Percentiles rank a stretch among this genome's conserved stretches.
These are phyloP conservation scores for Linnemannia elongata DNA, from an alignment of 192 early-diverging fungal species.

Conservation along the genomic window DNA sequence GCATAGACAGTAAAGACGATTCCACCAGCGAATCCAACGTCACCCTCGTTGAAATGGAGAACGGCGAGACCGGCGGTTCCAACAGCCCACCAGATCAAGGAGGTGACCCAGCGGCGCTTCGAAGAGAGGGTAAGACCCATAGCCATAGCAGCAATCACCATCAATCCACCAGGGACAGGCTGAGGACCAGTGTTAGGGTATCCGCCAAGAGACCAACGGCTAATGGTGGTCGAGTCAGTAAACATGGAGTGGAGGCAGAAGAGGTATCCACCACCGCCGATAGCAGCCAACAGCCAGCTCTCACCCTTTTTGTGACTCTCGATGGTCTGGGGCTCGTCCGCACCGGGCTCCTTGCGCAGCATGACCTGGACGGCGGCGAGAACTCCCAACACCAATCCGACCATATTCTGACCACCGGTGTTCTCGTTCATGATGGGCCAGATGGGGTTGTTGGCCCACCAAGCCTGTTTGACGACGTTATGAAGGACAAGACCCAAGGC, in stretches of 20 bases:
- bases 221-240: conserved; percentile 80
- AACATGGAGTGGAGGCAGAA: conserved; percentile 85
- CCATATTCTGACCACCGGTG: conserved; percentile 80
- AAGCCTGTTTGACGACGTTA: conserved; percentile 79
- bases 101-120: conserved; percentile 59
- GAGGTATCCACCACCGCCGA: conserved; percentile 74
- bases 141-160: conserved; percentile 70
- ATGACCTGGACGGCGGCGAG: conserved; percentile 71
- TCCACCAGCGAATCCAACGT: conserved; percentile 75
- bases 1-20: conserved; percentile 73
- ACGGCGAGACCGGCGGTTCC: conserved; percentile 66
- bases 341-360: conserved; percentile 56
- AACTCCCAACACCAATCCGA: conserved; percentile 72
- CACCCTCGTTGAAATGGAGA: conserved; percentile 70
- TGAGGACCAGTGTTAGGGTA: conserved; percentile 81
- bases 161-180: conserved; percentile 79
- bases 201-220: conserved; percentile 81
- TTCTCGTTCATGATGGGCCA: conserved; percentile 85
- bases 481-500: conserved; percentile 76
- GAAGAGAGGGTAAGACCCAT: conserved; percentile 68
- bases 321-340: conserved; percentile 30
- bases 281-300: conserved; percentile 65
- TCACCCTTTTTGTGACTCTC: conserved; percentile 26
- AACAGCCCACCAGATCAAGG: conserved; percentile 70
- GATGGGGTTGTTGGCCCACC: conserved; percentile 84